Evolutionary conservation across 2,329 filamentous ascomycete genomes (phyloP).

Genomic region (Nigrospora osmanthi): DNA sequence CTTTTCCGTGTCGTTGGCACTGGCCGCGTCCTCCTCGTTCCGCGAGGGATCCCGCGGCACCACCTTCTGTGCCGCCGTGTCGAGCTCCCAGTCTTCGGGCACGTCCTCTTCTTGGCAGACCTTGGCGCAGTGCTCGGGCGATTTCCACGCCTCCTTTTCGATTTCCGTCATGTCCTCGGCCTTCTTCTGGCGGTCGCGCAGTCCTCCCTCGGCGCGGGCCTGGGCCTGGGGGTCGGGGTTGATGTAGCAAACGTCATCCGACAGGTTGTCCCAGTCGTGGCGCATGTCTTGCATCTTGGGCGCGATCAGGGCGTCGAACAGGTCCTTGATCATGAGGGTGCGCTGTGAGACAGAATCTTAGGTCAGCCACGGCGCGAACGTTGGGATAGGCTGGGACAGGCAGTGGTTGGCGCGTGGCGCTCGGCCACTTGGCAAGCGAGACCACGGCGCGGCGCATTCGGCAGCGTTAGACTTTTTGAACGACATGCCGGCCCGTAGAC

Average conservation of each 20-base stretch:
- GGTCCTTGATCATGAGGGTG: constrained; percentile 36
- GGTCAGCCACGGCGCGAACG: neutral
- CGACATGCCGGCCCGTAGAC: too few species aligned
- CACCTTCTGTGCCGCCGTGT: constrained; percentile 11
- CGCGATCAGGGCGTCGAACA: constrained; percentile 40
- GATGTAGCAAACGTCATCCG: constrained; percentile 38
- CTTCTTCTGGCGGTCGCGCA: constrained; percentile 26
- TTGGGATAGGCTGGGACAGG: neutral
- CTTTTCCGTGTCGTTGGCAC: constrained; percentile 15
- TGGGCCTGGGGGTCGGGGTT: constrained; percentile 28
- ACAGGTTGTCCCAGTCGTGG: constrained; percentile 45
- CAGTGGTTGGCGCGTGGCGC: neutral
- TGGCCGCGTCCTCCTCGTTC: constrained; percentile 16
- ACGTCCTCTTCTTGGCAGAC: constrained; percentile 37
- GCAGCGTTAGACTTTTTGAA: too few species aligned
- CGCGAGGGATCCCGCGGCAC: constrained; percentile 4
- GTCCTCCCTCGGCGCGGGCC: constrained; percentile 19
- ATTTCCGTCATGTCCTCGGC: constrained; percentile 29
- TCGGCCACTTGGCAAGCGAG: too few species aligned
- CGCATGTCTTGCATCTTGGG: constrained; percentile 32
- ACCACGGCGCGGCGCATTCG: too few species aligned
- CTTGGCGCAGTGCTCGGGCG: constrained; percentile 36
- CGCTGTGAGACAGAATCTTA: constrained; percentile 21
- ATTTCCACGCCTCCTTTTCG: constrained; percentile 36
- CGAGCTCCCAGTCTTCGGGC: constrained; percentile 24